A percentile compares a stretch with the other conserved stretches of the same genome.
phyloP scores from a whole-genome alignment of 148 eudicot species.

The Dysphania ambrosioides region DNA sequence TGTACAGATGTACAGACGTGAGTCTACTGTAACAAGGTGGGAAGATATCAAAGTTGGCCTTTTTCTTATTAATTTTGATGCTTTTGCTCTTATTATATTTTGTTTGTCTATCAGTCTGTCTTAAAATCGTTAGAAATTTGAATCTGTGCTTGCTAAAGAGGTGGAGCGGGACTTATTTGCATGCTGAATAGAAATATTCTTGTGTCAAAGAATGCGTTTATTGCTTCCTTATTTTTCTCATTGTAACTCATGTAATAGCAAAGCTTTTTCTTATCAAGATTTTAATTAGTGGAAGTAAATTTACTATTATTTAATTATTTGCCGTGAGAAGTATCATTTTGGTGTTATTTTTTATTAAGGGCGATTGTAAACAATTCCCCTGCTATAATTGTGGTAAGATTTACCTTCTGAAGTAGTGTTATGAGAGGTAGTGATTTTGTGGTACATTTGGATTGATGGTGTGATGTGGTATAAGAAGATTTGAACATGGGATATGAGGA shows the following conservation, averaged over 20 bases:
- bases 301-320: background rate
- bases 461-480: too few species aligned
- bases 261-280: background rate
- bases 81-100: background rate
- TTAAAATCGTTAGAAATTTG: background rate
- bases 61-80: background rate
- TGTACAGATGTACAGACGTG: constrained; percentile 72
- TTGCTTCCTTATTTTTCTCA: background rate
- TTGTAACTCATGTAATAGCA: background rate
- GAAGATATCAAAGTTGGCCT: constrained; percentile 12
- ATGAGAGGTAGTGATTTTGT: background rate
- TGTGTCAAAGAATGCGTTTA: background rate
- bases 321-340: background rate
- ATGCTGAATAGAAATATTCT: background rate
- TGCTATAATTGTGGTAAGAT: background rate
- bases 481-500: too few species aligned
- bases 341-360: background rate
- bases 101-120: constrained; percentile 9
- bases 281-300: background rate
- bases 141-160: too few species aligned
- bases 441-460: too few species aligned
- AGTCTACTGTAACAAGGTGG: constrained; percentile 66
- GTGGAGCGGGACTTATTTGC: background rate
- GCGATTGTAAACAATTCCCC: background rate
- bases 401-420: background rate